Evolutionary conservation across 495 filamentous ascomycete species (phyloP), one percentile per base, ranked within the genome.

Genomic region (Sordaria brevicollis): DNA sequence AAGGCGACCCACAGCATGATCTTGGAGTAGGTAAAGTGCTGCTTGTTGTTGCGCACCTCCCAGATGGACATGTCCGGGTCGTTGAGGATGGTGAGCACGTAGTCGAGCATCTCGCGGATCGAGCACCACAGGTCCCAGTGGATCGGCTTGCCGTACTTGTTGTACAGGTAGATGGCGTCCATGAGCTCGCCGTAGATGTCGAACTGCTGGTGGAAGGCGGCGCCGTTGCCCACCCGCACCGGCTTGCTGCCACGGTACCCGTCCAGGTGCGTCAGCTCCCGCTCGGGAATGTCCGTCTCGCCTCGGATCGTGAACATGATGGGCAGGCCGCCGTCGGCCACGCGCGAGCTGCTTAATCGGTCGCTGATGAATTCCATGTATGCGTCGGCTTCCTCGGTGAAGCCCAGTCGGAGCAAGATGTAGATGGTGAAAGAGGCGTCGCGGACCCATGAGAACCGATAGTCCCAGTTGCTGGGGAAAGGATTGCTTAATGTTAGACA

Each of bases 251-350:
- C 85, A 62, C 85, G 83, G 76, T 92, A 91, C 31, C 90, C 90
- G 62, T 89, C 86, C 15, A 92, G 83, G 70, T 92, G 90, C 62
- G 80, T 75, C 10, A 91, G 80, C 71, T 89, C 88, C 37, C 83
- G 75, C 74, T 92, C 90, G 7, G 89, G 89, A 67, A 92, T 89
- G 38, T 91, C 89, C 35, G 86, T 91, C 65, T 89, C 88, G 41
- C 90, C 90, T 8, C 86, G 83, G 72, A 92, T 91, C 15, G 88
- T 90, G 71, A 92, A 91, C 90, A 92, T 92, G 74, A 92, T 91
- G 17, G 90, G 90, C 5, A 92, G 78, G n/a, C 87, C 79, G 68
- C 86, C 77, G 69, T 85, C 79, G 71, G 80, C 21, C 36, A 76
- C 69, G 68, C 83, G 74, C 39, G 84, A 80, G 65, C 83, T 81